A percentile compares a stretch with the other conserved stretches of the same genome.
These are phyloP conservation scores for Urtica urens DNA, from an alignment of 306 rosid genomes.

Conservation along the genomic window DNA sequence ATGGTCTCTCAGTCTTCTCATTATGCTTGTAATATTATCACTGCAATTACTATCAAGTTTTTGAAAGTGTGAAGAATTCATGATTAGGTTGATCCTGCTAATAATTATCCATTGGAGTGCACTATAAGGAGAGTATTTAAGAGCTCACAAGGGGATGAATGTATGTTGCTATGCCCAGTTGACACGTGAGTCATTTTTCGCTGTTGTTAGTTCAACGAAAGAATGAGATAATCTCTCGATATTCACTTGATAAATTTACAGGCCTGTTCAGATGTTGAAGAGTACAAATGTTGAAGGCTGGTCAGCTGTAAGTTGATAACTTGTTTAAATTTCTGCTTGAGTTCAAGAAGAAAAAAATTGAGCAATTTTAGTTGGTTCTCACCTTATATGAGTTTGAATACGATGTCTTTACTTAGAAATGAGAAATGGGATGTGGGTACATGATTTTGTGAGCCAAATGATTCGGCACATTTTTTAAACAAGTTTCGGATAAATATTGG, in stretches of 20 bases:
- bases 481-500: too few species aligned
- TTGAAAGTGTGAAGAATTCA: conserved; percentile 2
- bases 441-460: neutral
- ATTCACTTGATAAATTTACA: conserved; percentile 23
- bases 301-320: conserved; percentile 63
- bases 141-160: conserved; percentile 66
- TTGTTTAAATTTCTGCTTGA: conserved; percentile 5
- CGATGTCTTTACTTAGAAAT: too few species aligned
- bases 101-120: conserved; percentile 68
- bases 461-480: too few species aligned
- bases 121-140: conserved; percentile 71
- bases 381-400: too few species aligned
- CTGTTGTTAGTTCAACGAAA: neutral
- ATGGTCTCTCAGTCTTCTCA: too few species aligned
- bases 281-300: conserved; percentile 69
- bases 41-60: too few species aligned
- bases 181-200: conserved; percentile 57
- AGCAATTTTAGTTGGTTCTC: too few species aligned
- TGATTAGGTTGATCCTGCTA: conserved; percentile 73
- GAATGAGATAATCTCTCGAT: too few species aligned
- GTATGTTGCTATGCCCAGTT: conserved; percentile 79
- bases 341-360: too few species aligned
- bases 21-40: too few species aligned
- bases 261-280: conserved; percentile 77
- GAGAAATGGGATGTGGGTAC: neutral